Conservation (phyloP, 805 yeast genomes). For the Ogataea philodendri region DNA sequence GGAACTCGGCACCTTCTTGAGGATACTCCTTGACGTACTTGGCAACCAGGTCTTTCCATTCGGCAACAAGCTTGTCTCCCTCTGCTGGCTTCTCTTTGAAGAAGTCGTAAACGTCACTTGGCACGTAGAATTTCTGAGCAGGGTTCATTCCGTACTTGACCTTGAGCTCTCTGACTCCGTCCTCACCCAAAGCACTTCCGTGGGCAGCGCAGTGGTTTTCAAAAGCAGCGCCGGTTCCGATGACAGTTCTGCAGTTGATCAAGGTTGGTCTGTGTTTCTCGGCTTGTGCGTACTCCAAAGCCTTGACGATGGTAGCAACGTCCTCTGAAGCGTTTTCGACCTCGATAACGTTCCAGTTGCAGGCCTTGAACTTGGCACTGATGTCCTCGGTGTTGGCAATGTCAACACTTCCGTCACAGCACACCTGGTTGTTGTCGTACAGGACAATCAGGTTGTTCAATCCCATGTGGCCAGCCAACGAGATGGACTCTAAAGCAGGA, state of each 20-base stretch:
- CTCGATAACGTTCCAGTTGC: constrained; percentile 87
- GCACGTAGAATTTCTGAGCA: constrained; percentile 71
- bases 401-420: constrained; percentile 91
- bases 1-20: constrained; percentile 70
- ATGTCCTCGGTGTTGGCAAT: constrained; percentile 95
- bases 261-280: constrained; percentile 59
- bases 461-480: constrained; percentile 94
- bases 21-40: constrained; percentile 70
- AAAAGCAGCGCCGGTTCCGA: constrained; percentile 86
- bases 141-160: constrained; percentile 84
- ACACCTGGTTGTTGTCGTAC: constrained; percentile 95
- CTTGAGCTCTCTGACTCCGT: constrained; percentile 87
- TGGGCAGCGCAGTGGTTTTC: constrained; percentile 92
- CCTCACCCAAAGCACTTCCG: constrained; percentile 93
- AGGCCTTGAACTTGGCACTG: constrained; percentile 76
- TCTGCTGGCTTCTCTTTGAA: constrained; percentile 55
- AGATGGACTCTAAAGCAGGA: constrained; percentile 88
- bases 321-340: constrained; percentile 71
- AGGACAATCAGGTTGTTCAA: constrained; percentile 89
- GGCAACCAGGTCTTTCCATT: constrained; percentile 69
- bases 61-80: constrained; percentile 65
- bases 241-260: constrained; percentile 85
- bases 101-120: constrained; percentile 76
- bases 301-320: constrained; percentile 78
- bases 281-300: constrained; percentile 35